These are phyloP conservation scores for Xylaria sp. DNA, from an alignment of 2,329 filamentous ascomycete species.

Conservation along the genomic window DNA sequence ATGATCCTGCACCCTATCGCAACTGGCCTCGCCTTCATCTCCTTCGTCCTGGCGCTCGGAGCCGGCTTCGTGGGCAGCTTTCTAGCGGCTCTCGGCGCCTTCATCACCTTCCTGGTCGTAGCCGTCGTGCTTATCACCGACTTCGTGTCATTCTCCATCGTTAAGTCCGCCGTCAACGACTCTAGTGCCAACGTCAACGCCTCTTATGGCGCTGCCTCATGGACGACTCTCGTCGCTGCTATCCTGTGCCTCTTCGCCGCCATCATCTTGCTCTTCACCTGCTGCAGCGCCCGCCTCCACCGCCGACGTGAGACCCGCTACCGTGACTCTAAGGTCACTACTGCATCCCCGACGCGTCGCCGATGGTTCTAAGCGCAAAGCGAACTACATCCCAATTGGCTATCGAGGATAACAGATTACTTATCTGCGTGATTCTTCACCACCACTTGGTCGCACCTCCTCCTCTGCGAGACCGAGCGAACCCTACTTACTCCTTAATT, in stretches of 20 bases:
- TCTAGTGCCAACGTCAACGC: slow-evolving; percentile 54
- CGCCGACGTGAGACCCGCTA: slow-evolving; percentile 50
- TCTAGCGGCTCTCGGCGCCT: slow-evolving; percentile 52
- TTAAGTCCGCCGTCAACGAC: slow-evolving; percentile 53
- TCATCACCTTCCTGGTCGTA: slow-evolving; percentile 56
- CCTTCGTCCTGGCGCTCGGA: slow-evolving; percentile 58
- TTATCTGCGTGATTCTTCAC: no score
- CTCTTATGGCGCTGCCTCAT: slow-evolving; percentile 65
- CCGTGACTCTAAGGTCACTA: slow-evolving; percentile 27
- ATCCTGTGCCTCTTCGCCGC: slow-evolving; percentile 66
- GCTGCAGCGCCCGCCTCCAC: slow-evolving; percentile 64
- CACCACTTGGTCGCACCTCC: background rate
- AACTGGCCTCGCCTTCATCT: slow-evolving; percentile 55
- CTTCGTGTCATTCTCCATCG: slow-evolving; percentile 56
- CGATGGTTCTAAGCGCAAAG: slow-evolving; percentile 26
- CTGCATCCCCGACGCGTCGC: slow-evolving; percentile 10
- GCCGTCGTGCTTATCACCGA: slow-evolving; percentile 58
- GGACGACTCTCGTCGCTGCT: slow-evolving; percentile 68
- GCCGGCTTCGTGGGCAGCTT: slow-evolving; percentile 57
- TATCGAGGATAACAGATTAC: background rate
- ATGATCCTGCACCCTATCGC: slow-evolving; percentile 56
- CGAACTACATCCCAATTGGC: background rate
- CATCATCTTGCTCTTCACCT: slow-evolving; percentile 69
- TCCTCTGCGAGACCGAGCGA: background rate
- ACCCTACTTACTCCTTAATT: background rate